These are phyloP conservation scores for Coniochaeta sp. DNA, from an alignment of 2,329 filamentous ascomycete species.

Conservation along the genomic window DNA sequence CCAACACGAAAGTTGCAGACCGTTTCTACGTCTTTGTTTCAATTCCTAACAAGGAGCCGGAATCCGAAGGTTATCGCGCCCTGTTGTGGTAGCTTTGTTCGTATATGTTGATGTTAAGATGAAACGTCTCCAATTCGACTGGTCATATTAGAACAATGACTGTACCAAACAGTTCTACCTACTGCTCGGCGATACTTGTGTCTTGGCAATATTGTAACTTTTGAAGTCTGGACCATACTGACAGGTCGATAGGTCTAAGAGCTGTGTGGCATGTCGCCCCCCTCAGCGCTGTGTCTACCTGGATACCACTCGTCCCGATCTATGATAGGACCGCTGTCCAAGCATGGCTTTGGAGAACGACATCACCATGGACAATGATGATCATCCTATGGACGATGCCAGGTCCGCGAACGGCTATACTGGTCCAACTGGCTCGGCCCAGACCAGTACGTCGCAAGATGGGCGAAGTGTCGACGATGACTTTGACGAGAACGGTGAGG, in stretches of 20 bases:
- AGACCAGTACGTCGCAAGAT: conserved; percentile 7
- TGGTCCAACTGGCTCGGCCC: conserved; percentile 7
- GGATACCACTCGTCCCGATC: background rate
- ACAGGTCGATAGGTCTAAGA: background rate
- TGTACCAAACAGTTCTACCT: background rate
- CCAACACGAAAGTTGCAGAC: background rate
- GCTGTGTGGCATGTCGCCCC: background rate
- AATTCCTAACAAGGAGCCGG: background rate
- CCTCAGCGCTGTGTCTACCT: background rate
- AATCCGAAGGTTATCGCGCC: background rate
- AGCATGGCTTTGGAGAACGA: conserved; percentile 16
- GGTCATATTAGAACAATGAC: background rate
- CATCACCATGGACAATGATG: conserved; percentile 32
- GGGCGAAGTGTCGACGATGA: conserved; percentile 16
- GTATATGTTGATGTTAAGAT: background rate
- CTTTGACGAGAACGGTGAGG: conserved; percentile 25
- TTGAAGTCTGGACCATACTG: background rate
- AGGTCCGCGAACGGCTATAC: conserved; percentile 26
- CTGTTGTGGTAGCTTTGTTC: background rate
- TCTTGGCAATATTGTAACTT: too few relatives aligned
- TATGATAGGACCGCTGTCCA: conserved; percentile 4
- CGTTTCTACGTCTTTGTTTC: background rate
- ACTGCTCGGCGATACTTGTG: background rate
- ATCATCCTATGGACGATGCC: conserved; percentile 35
- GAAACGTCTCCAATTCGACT: background rate